Conservation (phyloP, 108 stramenopile genomes). For the Skeletonema tropicum region DNA sequence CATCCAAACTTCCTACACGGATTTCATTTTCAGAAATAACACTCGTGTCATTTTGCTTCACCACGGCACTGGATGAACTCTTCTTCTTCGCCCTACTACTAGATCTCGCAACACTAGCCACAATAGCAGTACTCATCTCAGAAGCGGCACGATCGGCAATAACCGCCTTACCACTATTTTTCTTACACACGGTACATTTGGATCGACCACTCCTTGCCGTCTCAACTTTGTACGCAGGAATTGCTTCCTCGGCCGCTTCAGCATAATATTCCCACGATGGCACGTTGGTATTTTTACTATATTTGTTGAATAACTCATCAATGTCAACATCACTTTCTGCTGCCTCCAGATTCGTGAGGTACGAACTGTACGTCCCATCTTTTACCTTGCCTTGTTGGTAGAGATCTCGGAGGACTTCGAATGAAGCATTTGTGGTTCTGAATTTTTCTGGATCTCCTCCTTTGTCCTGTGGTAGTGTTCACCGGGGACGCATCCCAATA, state of each 20-base stretch:
- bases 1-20: slow-evolving; percentile 47
- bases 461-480: slow-evolving; percentile 45
- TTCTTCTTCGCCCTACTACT: slow-evolving; percentile 5
- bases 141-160: neutral
- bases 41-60: slow-evolving; percentile 1
- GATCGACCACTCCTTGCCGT: slow-evolving; percentile 37
- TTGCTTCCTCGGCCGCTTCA: slow-evolving; percentile 42
- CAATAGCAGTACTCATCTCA: neutral
- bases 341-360: neutral
- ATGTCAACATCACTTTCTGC: slow-evolving; percentile 5
- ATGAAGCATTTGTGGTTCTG: slow-evolving; percentile 44
- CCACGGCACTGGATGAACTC: neutral
- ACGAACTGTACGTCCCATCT: slow-evolving; percentile 34
- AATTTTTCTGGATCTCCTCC: slow-evolving; percentile 59
- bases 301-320: slow-evolving; percentile 30
- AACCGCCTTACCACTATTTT: slow-evolving; percentile 7
- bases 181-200: slow-evolving; percentile 27
- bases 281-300: slow-evolving; percentile 17
- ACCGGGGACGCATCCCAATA: too few relatives aligned
- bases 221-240: slow-evolving; percentile 57
- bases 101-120: slow-evolving; percentile 1
- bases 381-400: slow-evolving; percentile 25
- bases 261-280: slow-evolving; percentile 49
- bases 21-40: slow-evolving; percentile 30
- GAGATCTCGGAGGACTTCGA: slow-evolving; percentile 47